phyloP scores from a whole-genome alignment of 2,329 filamentous ascomycete genomes.

The Cladophialophora yegresii region DNA sequence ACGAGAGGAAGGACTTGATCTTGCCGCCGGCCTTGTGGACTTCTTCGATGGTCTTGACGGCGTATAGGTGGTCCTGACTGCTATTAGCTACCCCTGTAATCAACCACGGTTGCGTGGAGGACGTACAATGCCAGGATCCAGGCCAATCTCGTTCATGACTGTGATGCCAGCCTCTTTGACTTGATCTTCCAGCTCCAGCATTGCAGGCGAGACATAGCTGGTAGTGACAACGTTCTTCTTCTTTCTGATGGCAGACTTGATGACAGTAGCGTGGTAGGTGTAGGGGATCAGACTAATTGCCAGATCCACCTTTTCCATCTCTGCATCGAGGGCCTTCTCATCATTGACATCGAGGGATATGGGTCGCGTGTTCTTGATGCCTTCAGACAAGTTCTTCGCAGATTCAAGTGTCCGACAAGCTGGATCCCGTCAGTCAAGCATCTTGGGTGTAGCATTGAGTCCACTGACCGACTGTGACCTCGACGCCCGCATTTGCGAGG shows the following conservation, averaged over 20 bases:
- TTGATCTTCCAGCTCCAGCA: conserved; percentile 81
- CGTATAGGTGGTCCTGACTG: conserved; percentile 58
- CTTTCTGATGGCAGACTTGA: conserved; percentile 86
- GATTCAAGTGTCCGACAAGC: conserved; percentile 79
- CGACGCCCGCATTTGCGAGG: conserved; percentile 61
- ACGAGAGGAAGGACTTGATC: conserved; percentile 77
- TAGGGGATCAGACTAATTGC: conserved; percentile 87
- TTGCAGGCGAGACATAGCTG: conserved; percentile 87
- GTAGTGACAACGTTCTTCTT: conserved; percentile 98
- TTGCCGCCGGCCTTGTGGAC: conserved; percentile 88
- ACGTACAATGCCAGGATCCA: conserved; percentile 45
- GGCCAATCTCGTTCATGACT: conserved; percentile 94
- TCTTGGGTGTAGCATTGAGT: not conserved
- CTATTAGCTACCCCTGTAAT: conserved; percentile 28
- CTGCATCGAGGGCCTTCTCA: conserved; percentile 73
- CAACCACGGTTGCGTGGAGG: too few species aligned
- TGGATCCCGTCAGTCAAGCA: conserved; percentile 41
- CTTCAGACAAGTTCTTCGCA: conserved; percentile 72
- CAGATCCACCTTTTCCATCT: conserved; percentile 75
- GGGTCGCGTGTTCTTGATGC: conserved; percentile 70
- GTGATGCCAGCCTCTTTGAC: conserved; percentile 90
- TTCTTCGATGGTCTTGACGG: conserved; percentile 81
- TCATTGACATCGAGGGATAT: conserved; percentile 84
- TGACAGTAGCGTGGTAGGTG: conserved; percentile 82
- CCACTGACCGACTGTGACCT: conserved; percentile 65